phyloP scores from a whole-genome alignment of 148 eudicot species.

The Camellia granthamiana region DNA sequence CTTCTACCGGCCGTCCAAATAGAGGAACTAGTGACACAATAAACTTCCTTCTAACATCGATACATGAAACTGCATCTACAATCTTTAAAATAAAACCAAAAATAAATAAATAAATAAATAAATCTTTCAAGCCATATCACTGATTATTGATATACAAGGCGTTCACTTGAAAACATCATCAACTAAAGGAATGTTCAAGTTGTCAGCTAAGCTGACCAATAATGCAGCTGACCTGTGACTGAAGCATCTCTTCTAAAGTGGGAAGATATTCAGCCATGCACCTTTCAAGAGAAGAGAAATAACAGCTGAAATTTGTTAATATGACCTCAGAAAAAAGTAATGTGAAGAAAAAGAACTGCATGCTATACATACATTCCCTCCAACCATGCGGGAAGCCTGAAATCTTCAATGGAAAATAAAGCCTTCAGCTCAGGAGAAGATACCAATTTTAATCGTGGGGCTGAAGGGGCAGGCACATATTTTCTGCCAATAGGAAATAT shows the following conservation, averaged over 20 bases:
- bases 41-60: constrained; percentile 69
- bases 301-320: neutral
- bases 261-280: constrained; percentile 99
- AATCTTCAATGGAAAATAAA: constrained; percentile 77
- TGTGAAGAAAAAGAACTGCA: constrained; percentile 1
- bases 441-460: constrained; percentile 77
- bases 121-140: neutral
- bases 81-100: constrained; percentile 38
- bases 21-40: constrained; percentile 59
- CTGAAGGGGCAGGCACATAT: constrained; percentile 53
- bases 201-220: constrained; percentile 6
- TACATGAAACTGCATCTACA: constrained; percentile 65
- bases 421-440: constrained; percentile 80
- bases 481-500: constrained; percentile 78
- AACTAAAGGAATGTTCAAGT: neutral
- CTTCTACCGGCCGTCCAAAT: constrained; percentile 89
- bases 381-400: constrained; percentile 84
- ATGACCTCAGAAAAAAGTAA: neutral
- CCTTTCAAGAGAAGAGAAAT: constrained; percentile 35
- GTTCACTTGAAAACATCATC: neutral
- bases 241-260: constrained; percentile 63
- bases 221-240: constrained; percentile 57
- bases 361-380: constrained; percentile 70
- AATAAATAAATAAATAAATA: neutral
- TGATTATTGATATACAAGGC: neutral